Evolutionary conservation across 306 rosid species (phyloP).

Genomic region (Hippophae gyantsensis): DNA sequence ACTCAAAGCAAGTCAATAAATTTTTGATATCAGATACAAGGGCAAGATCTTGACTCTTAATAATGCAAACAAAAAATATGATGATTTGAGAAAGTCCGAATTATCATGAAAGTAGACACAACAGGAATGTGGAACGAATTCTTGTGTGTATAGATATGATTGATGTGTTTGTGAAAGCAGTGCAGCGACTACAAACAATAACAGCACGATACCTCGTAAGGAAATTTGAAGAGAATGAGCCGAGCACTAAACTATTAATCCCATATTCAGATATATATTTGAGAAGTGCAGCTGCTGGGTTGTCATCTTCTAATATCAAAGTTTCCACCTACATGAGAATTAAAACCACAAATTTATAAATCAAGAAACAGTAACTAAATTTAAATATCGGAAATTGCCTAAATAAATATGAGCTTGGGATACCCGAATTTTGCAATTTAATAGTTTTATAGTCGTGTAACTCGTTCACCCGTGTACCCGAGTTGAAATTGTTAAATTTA

Average conservation of each 20-base stretch:
- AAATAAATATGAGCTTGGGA: no score
- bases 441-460: no score
- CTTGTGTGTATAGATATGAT: background rate
- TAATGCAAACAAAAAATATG: no score
- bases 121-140: background rate
- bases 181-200: slow-evolving; percentile 1
- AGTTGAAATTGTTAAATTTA: no score
- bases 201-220: slow-evolving; percentile 42
- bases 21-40: no score
- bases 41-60: no score
- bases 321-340: slow-evolving; percentile 57
- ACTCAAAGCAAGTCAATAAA: no score
- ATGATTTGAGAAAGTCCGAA: no score
- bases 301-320: slow-evolving; percentile 64
- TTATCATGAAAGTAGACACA: background rate
- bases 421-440: no score
- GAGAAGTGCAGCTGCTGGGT: slow-evolving; percentile 64
- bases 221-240: slow-evolving; percentile 51
- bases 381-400: background rate
- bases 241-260: slow-evolving; percentile 54
- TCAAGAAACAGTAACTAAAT: slow-evolving; percentile 1
- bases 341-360: slow-evolving; percentile 12
- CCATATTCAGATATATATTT: slow-evolving; percentile 48
- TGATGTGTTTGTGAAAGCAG: background rate
- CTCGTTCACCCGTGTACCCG: no score